Conservation (phyloP, 495 filamentous ascomycete species). For the Xylaria venustula region DNA sequence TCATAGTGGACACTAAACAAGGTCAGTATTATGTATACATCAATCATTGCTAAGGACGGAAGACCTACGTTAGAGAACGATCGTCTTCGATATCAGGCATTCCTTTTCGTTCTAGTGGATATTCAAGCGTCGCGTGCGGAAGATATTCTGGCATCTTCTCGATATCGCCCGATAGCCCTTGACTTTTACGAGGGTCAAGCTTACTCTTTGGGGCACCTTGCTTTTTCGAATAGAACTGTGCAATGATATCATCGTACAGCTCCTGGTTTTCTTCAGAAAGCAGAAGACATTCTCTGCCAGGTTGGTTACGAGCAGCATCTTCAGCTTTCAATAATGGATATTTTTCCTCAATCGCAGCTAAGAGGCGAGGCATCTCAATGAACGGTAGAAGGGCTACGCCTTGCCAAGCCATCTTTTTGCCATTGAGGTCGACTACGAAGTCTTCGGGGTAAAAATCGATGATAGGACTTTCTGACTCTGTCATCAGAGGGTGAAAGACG, state of each 20-base stretch:
- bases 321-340: conserved; percentile 77
- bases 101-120: conserved; percentile 60
- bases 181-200: conserved; percentile 69
- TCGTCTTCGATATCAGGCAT: conserved; percentile 82
- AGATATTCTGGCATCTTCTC: conserved; percentile 79
- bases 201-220: conserved; percentile 61
- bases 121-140: conserved; percentile 61
- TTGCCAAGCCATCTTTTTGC: conserved; percentile 98
- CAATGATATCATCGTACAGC: conserved; percentile 76
- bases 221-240: conserved; percentile 89
- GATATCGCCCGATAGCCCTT: conserved; percentile 76
- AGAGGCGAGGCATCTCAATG: conserved; percentile 86
- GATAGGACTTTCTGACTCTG: conserved; percentile 79
- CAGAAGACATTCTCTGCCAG: conserved; percentile 77
- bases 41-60: background rate
- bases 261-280: conserved; percentile 74
- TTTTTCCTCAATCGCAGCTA: conserved; percentile 78
- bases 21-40: conserved; percentile 12
- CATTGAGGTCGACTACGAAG: conserved; percentile 90
- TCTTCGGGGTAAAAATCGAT: conserved; percentile 97
- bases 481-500: conserved; percentile 87
- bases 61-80: conserved; percentile 72
- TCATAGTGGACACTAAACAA: conserved; percentile 71
- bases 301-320: conserved; percentile 73
- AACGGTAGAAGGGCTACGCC: conserved; percentile 92